These are phyloP conservation scores for Hibiscus mutabilis DNA, from an alignment of 345 rosid species.

Conservation along the genomic window DNA sequence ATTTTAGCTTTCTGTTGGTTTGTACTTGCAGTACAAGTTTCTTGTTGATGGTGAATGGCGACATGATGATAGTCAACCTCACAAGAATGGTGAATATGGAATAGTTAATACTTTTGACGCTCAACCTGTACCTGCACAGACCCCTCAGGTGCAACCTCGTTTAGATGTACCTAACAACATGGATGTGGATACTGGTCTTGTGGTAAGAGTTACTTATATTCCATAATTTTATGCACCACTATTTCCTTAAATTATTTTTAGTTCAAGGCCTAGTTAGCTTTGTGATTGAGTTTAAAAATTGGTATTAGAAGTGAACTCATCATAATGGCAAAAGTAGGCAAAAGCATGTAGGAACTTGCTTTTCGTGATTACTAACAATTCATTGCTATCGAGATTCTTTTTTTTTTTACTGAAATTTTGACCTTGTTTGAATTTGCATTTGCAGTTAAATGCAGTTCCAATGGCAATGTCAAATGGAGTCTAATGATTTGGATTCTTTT, in stretches of 20 bases:
- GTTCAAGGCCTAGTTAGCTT: not conserved
- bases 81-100: constrained; percentile 39
- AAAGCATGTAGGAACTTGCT: not conserved
- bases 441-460: constrained; percentile 5
- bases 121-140: constrained; percentile 38
- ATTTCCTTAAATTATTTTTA: not conserved
- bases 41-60: constrained; percentile 67
- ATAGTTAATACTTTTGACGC: constrained; percentile 53
- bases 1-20: not conserved
- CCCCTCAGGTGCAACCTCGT: constrained; percentile 22
- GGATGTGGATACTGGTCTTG: constrained; percentile 47
- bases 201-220: constrained; percentile 31
- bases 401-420: not conserved
- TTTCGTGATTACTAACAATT: not conserved
- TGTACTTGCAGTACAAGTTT: constrained; percentile 53
- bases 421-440: not conserved
- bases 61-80: constrained; percentile 51
- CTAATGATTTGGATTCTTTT: not conserved
- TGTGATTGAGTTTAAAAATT: not conserved
- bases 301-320: not conserved
- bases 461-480: not conserved
- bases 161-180: constrained; percentile 31
- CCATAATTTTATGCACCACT: not conserved
- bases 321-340: not conserved
- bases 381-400: not conserved